phyloP scores from a whole-genome alignment of 106 monocot species.

The Acorus gramineus region DNA sequence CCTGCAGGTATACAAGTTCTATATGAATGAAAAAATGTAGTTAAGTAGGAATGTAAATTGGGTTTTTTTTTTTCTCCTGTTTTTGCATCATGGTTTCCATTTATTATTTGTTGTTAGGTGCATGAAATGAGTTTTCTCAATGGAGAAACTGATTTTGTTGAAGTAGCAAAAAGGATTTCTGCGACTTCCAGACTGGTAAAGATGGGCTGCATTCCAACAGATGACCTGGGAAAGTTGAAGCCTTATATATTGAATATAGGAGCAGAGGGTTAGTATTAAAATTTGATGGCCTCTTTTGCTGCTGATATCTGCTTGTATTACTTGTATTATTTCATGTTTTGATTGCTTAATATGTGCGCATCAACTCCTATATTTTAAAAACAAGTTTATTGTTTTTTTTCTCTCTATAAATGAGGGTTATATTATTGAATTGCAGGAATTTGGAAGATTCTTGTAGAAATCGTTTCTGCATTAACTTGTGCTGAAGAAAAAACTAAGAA shows the following conservation, averaged over 20 bases:
- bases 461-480: conserved; percentile 34
- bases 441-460: conserved; percentile 69
- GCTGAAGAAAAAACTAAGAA: conserved; percentile 31
- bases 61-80: too few species aligned
- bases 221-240: conserved; percentile 63
- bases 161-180: conserved; percentile 35
- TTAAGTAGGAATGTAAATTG: too few species aligned
- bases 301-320: conserved; percentile 1
- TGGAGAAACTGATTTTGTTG: conserved; percentile 11
- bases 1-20: conserved; percentile 35
- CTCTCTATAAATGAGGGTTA: background rate
- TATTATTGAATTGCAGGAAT: conserved; percentile 26
- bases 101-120: conserved; percentile 26
- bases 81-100: background rate
- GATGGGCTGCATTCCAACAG: conserved; percentile 23
- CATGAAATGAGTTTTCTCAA: conserved; percentile 7
- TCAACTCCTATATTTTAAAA: too few species aligned
- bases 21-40: background rate
- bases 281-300: background rate
- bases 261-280: conserved; percentile 37
- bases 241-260: conserved; percentile 36
- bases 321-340: background rate
- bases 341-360: too few species aligned
- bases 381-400: background rate
- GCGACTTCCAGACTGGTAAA: conserved; percentile 43